Conservation (phyloP, 352 stramenopile species). For the Phytophthora constricta region DNA sequence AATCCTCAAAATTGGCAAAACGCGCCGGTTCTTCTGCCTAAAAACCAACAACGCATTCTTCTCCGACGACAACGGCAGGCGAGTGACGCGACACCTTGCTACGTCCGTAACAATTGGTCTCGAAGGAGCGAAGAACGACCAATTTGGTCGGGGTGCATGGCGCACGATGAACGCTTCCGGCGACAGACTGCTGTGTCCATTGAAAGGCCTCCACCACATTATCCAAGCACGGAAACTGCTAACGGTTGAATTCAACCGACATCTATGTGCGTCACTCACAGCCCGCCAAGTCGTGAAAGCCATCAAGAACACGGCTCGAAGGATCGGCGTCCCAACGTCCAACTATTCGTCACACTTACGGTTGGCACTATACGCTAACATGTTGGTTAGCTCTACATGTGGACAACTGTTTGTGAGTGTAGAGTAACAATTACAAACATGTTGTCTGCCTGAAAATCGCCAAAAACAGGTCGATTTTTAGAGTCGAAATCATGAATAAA, state of each 20-base stretch:
- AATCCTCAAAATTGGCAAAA: neutral
- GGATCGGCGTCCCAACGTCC: neutral
- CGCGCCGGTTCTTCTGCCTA: slow-evolving; percentile 13
- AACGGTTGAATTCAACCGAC: neutral
- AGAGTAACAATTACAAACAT: no score
- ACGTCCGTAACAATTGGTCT: slow-evolving; percentile 24
- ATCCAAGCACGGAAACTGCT: slow-evolving; percentile 5
- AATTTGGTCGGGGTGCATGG: slow-evolving; percentile 14
- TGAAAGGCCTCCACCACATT: slow-evolving; percentile 3
- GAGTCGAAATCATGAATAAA: no score
- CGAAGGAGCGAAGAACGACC: slow-evolving; percentile 20
- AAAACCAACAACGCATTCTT: slow-evolving; percentile 20
- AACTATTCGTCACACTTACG: slow-evolving; percentile 17
- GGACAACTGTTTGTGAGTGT: no score
- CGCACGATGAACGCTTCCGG: slow-evolving; percentile 20
- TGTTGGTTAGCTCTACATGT: no score
- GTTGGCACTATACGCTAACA: no score
- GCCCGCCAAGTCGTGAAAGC: slow-evolving; percentile 2
- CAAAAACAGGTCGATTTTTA: no score
- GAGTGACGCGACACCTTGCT: neutral
- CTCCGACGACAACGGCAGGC: slow-evolving; percentile 17
- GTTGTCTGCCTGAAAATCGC: no score
- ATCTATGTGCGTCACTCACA: slow-evolving; percentile 15
- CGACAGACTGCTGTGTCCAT: slow-evolving; percentile 5
- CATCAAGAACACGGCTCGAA: neutral